A percentile compares a stretch with the other conserved stretches of the same genome.
Conservation (phyloP, 495 filamentous ascomycete species). For the Pyrenopolyporus hunteri region DNA sequence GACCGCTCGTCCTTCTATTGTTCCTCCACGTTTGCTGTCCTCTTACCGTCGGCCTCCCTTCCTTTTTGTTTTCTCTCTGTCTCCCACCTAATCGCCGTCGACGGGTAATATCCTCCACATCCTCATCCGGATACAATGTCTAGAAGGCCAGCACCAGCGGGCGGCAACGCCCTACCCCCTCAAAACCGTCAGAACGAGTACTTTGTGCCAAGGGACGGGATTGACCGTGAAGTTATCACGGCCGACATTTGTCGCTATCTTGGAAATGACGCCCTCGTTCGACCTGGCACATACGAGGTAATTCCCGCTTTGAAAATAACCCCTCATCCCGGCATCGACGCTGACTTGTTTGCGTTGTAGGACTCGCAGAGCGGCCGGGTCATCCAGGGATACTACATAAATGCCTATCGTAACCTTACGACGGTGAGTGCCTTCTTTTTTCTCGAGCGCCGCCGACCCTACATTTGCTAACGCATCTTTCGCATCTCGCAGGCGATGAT, state of each 20-base stretch:
- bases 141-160: conserved; percentile 42
- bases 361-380: conserved; percentile 61
- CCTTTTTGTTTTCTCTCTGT: conserved; percentile 19
- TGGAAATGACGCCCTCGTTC: conserved; percentile 87
- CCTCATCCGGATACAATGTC: conserved; percentile 40
- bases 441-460: not conserved
- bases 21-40: conserved; percentile 30
- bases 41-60: conserved; percentile 24
- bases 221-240: conserved; percentile 91
- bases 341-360: conserved; percentile 35
- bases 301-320: conserved; percentile 39
- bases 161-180: conserved; percentile 40
- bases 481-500: conserved; percentile 74
- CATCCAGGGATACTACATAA: conserved; percentile 79
- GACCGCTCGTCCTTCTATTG: conserved; percentile 32
- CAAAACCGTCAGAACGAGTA: conserved; percentile 76
- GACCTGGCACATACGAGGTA: conserved; percentile 84
- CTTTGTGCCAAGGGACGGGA: conserved; percentile 87
- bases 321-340: conserved; percentile 10
- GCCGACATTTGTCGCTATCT: conserved; percentile 95
- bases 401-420: conserved; percentile 85
- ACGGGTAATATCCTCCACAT: conserved; percentile 38
- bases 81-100: conserved; percentile 31
- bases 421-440: conserved; percentile 65
- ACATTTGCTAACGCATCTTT: conserved; percentile 24